phyloP scores from a whole-genome alignment of 257 asterid species.

The Solanum bulbocastanum region DNA sequence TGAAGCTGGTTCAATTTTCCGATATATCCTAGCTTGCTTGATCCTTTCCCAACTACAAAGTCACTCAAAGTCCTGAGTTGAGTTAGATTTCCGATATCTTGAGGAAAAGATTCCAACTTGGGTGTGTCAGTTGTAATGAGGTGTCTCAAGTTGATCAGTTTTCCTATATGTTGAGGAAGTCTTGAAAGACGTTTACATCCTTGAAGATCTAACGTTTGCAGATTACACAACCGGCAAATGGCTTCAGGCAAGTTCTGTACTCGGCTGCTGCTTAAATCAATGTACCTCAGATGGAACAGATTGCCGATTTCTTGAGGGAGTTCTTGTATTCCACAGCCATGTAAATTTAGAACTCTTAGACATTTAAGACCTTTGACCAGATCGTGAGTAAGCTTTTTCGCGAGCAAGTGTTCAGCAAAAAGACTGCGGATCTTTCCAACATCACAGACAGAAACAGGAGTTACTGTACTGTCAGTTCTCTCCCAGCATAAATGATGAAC shows the following conservation, averaged over 20 bases:
- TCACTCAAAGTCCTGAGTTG: not conserved
- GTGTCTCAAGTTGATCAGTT: conserved; percentile 13
- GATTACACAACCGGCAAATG: conserved; percentile 8
- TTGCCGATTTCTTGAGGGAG: conserved; percentile 4
- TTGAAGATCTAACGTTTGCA: conserved; percentile 12
- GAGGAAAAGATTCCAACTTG: not conserved
- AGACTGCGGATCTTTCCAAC: not conserved
- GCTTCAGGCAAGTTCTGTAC: conserved; percentile 11
- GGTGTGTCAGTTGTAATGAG: not conserved
- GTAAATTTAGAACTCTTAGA: not conserved
- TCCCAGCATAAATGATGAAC: not conserved
- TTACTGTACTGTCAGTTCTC: not conserved
- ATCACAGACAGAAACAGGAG: not conserved
- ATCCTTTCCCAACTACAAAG: not conserved
- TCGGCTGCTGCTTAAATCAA: not conserved
- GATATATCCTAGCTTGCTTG: not conserved
- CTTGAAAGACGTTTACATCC: not conserved
- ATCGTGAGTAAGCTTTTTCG: not conserved
- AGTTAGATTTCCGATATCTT: not conserved
- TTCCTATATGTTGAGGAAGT: conserved; percentile 17
- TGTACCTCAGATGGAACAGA: conserved; percentile 12
- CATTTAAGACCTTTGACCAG: not conserved
- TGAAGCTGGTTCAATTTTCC: not conserved
- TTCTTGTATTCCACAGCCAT: not conserved
- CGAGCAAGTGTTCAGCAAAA: not conserved